Conservation (phyloP, 495 filamentous ascomycete genomes). For the Neurospora sp. region DNA sequence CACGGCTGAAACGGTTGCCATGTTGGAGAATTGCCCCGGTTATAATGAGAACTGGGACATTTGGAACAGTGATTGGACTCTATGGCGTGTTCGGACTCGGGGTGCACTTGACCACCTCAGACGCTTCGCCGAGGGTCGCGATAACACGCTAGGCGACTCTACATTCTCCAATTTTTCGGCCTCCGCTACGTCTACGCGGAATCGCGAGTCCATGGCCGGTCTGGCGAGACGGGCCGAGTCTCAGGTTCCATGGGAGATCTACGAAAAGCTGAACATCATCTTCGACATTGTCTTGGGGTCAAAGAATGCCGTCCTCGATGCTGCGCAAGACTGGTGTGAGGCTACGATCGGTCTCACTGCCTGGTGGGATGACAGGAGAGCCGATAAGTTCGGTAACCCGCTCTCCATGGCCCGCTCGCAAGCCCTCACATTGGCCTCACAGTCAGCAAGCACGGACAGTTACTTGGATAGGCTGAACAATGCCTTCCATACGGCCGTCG, state of each 20-base stretch:
- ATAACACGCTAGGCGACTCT: constrained; percentile 29
- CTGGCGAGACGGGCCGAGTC: constrained; percentile 68
- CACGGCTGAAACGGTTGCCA: constrained; percentile 49
- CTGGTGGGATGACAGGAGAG: constrained; percentile 80
- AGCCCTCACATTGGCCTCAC: constrained; percentile 26
- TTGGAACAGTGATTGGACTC: constrained; percentile 60
- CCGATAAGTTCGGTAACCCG: constrained; percentile 21
- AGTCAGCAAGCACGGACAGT: constrained; percentile 20
- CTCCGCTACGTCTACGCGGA: constrained; percentile 8
- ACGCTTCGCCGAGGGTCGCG: constrained; percentile 63
- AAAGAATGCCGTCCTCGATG: constrained; percentile 54
- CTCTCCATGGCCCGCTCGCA: constrained; percentile 29
- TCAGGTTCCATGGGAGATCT: constrained; percentile 76
- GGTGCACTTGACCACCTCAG: constrained; percentile 57
- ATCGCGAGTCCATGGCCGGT: constrained; percentile 33
- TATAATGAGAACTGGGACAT: constrained; percentile 64
- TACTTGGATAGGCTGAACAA: constrained; percentile 40
- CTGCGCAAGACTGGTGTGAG: constrained; percentile 78
- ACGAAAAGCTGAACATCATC: constrained; percentile 62
- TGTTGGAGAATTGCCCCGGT: constrained; percentile 64
- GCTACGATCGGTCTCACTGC: constrained; percentile 67
- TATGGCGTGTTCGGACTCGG: constrained; percentile 62
- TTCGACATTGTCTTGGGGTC: constrained; percentile 71
- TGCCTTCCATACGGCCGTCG: constrained; percentile 36
- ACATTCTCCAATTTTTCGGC: constrained; percentile 27